Percentiles rank a stretch among this genome's conserved stretches.
Conservation (phyloP, 2,329 filamentous ascomycete genomes). For the Penicillium sp. region DNA sequence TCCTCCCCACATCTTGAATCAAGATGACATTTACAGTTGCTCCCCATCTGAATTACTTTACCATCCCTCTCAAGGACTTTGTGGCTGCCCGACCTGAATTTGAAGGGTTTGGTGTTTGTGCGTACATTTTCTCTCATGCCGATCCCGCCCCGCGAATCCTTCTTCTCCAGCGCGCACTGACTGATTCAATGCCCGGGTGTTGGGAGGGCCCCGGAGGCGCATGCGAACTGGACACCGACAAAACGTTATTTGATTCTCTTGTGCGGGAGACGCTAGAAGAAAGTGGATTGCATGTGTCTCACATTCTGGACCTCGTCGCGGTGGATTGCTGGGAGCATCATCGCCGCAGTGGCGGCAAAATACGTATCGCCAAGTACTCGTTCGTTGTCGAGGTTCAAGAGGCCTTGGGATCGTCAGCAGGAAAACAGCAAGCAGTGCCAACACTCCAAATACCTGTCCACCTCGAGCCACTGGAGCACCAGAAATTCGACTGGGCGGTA, state of each 20-base stretch:
- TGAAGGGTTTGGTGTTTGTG: constrained; percentile 27
- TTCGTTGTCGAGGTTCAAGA: constrained; percentile 39
- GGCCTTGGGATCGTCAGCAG: constrained; percentile 7
- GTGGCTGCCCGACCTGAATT: constrained; percentile 25
- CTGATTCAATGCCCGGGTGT: constrained; percentile 38
- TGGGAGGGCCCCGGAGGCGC: constrained; percentile 55
- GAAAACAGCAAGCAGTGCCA: constrained; percentile 1
- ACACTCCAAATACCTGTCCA: constrained; percentile 20
- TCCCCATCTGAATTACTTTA: constrained; percentile 29
- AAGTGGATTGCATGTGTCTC: constrained; percentile 46
- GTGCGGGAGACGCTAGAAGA: constrained; percentile 54
- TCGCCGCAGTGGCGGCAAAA: constrained; percentile 15
- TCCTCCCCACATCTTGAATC: neutral
- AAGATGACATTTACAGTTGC: constrained; percentile 24
- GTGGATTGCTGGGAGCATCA: constrained; percentile 31
- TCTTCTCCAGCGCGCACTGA: constrained; percentile 43
- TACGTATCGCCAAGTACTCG: constrained; percentile 31
- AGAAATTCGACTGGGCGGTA: constrained; percentile 35
- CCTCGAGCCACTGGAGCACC: constrained; percentile 36
- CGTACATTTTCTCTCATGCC: constrained; percentile 27
- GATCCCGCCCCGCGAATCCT: constrained; percentile 31
- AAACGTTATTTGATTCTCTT: constrained; percentile 48
- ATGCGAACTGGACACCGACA: constrained; percentile 43
- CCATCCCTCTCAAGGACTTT: constrained; percentile 26
- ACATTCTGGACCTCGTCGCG: constrained; percentile 42